Percentiles rank a stretch among this genome's conserved stretches.
Evolutionary conservation across 768 basidiomycete genomes (phyloP).

Genomic region (Mycena pura): DNA sequence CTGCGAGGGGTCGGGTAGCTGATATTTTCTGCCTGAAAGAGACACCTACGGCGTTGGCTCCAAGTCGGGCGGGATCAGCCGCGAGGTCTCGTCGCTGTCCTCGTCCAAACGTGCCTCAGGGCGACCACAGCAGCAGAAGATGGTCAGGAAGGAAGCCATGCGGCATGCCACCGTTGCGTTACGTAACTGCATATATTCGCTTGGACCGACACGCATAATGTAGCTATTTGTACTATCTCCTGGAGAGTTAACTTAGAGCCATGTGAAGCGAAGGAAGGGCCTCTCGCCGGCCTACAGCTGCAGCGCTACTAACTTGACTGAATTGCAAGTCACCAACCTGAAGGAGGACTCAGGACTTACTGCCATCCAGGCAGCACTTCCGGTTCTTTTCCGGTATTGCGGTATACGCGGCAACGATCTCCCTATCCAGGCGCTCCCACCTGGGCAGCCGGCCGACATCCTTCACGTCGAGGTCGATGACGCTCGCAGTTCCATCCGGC

Average conservation of each 20-base stretch:
- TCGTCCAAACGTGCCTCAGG: not conserved
- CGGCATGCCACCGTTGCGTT: not conserved
- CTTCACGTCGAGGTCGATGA: conserved; percentile 92
- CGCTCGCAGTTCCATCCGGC: conserved; percentile 48
- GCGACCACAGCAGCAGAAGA: conserved; percentile 23
- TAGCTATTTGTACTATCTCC: not conserved
- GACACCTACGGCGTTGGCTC: conserved; percentile 13
- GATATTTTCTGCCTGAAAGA: conserved; percentile 33
- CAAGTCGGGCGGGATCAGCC: conserved; percentile 24
- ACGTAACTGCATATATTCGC: not conserved
- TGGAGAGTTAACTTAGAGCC: no score
- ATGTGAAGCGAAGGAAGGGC: no score
- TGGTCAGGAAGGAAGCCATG: conserved; percentile 19
- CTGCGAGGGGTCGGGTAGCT: not conserved
- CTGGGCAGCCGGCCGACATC: conserved; percentile 62
- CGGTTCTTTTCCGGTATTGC: conserved; percentile 7
- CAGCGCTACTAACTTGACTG: no score
- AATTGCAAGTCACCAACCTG: no score
- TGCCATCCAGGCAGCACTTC: conserved; percentile 19
- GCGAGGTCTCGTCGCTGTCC: conserved; percentile 16
- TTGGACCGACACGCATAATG: not conserved
- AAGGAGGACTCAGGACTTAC: no score
- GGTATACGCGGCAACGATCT: conserved; percentile 61
- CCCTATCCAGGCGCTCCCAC: conserved; percentile 78
- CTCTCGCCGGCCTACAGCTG: no score